These are phyloP conservation scores for Fusarium udum DNA, from an alignment of 2,329 filamentous ascomycete genomes.

Conservation along the genomic window DNA sequence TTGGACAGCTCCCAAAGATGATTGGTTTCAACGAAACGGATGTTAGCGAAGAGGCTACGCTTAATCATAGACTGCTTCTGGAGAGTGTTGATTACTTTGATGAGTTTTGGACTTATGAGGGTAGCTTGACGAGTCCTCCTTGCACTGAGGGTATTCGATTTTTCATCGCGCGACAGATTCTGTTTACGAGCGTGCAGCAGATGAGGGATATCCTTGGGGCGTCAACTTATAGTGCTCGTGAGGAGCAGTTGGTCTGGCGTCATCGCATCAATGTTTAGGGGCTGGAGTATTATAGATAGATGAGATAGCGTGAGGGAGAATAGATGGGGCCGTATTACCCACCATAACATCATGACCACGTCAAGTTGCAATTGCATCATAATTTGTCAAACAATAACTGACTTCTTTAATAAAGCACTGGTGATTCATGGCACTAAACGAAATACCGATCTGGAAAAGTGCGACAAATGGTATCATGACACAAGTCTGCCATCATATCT, in stretches of 20 bases:
- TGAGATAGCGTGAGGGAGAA: accelerated
- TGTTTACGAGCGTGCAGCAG: slow-evolving; percentile 32
- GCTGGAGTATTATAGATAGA: accelerated
- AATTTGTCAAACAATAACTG: neutral
- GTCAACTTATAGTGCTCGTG: slow-evolving; percentile 30
- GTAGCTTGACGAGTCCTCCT: slow-evolving; percentile 33
- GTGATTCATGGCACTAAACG: neutral
- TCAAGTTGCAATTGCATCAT: neutral
- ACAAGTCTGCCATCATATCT: neutral
- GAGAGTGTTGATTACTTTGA: slow-evolving; percentile 28
- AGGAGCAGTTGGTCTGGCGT: slow-evolving; percentile 32
- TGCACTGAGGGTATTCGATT: slow-evolving; percentile 29
- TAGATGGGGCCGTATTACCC: neutral
- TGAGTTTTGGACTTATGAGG: slow-evolving; percentile 37
- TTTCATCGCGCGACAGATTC: slow-evolving; percentile 25
- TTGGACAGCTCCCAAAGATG: slow-evolving; percentile 10
- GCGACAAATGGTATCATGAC: neutral
- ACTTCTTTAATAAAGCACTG: no score
- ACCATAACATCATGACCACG: neutral
- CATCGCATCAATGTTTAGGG: slow-evolving; percentile 26
- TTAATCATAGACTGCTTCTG: slow-evolving; percentile 17
- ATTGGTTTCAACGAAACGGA: slow-evolving; percentile 31
- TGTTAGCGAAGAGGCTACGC: neutral
- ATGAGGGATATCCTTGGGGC: slow-evolving; percentile 32
- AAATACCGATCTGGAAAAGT: neutral